A percentile compares a stretch with the other conserved stretches of the same genome.
Evolutionary conservation across 306 rosid genomes (phyloP).

Genomic region (Casuarina glauca): DNA sequence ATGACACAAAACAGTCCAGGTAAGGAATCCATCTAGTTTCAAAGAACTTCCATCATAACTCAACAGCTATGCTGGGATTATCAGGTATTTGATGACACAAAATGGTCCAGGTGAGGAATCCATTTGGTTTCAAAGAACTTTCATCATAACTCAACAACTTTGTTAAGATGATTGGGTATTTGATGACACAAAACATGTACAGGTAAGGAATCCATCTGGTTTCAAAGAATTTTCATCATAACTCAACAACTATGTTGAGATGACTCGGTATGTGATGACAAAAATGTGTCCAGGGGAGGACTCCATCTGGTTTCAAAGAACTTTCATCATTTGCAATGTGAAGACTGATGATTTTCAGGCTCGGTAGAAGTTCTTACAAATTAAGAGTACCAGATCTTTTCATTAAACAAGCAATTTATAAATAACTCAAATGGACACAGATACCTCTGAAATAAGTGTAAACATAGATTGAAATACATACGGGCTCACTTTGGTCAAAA

Average conservation of each 20-base stretch:
- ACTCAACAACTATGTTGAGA: neutral
- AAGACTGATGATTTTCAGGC: neutral
- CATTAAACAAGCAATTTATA: too few relatives aligned
- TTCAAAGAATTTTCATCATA: neutral
- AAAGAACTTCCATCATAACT: neutral
- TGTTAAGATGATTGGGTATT: neutral
- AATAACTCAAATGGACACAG: neutral
- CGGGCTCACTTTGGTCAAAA: constrained; percentile 55
- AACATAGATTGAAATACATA: constrained; percentile 29
- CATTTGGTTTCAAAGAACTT: constrained; percentile 4
- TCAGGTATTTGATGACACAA: neutral
- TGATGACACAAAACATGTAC: neutral
- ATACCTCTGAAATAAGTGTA: neutral
- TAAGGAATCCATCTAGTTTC: neutral
- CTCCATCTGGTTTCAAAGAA: constrained; percentile 4
- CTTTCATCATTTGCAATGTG: neutral
- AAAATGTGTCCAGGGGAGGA: neutral
- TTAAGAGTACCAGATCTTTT: too few relatives aligned
- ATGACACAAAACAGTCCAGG: neutral
- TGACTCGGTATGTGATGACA: neutral
- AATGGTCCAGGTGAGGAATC: neutral
- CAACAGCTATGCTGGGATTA: neutral
- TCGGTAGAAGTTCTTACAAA: too few relatives aligned
- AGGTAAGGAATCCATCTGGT: neutral
- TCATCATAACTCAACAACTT: neutral